Base-by-base conservation (phyloP, 148 eudicot species). In the Heliamphora exappendiculata region DNA sequence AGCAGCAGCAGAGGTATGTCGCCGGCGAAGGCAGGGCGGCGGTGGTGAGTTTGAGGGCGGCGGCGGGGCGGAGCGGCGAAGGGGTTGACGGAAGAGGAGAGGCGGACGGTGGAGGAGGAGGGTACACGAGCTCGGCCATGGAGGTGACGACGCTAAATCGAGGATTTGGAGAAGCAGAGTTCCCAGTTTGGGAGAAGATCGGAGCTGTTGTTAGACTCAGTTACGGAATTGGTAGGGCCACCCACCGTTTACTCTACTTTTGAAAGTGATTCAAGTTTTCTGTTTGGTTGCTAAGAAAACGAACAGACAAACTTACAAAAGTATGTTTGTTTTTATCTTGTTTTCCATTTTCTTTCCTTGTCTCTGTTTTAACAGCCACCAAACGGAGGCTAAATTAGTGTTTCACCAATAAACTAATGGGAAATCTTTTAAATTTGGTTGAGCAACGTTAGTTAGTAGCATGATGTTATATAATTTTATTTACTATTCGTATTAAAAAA, bases 141-240 rank as follows among this genome's bases (percentile, higher is more conserved):
- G 97, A 95, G 78, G 98, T 91, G 73, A 92, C 89, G 81, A 87
- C 97, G 79, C 89, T 95, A 49, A 88, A 89, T 87, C 90, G 83
- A 68, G 84, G 87, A 65, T 92, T 90, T 58, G 86, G 80, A 0
- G 92, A 83, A 78, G 87, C 89, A 65, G 92, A 90, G 67, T 89
- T 91, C 44, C 89, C 93, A 14, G 88, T 89, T 70, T 95, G 99
- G 97, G 97, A 92, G 49, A 86, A 92, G 86, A 88, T 95, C 77
- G 97, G 97, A 5, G 97, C 97, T 79, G 76, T 92, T 74, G 94
- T 95, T 31, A 84, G 98, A 49, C 96, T 95, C 64, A 88, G 88
- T 75, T 95, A 92, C 76, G 98, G 98, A 82, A 88, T 95, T 69
- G 98, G 98, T 95, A 67, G 63, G 77, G n/a, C n/a, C n/a, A n/a